These are phyloP conservation scores for Hypoxylon fragiforme DNA, from an alignment of 495 filamentous ascomycete genomes.

Conservation along the genomic window DNA sequence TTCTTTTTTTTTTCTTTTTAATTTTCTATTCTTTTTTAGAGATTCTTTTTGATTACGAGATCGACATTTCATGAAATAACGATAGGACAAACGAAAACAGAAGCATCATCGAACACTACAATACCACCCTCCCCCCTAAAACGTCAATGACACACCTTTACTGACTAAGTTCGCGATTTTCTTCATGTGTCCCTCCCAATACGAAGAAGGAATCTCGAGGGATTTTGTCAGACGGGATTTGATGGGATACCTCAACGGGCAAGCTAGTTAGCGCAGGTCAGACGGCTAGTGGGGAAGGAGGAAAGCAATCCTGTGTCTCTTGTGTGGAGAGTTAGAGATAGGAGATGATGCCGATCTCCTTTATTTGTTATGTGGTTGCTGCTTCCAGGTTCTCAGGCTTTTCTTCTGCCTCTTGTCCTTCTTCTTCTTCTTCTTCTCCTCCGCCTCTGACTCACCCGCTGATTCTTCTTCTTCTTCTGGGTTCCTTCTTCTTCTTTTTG, in stretches of 20 bases:
- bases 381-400: constrained; percentile 6
- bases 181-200: constrained; percentile 1
- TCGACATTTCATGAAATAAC: constrained; percentile 17
- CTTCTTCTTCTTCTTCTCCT: constrained; percentile 4
- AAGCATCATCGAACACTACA: constrained; percentile 29
- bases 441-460: not conserved
- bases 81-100: constrained; percentile 32
- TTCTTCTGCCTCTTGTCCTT: not conserved
- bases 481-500: not conserved
- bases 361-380: constrained; percentile 11
- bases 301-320: constrained; percentile 18
- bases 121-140: too few species aligned
- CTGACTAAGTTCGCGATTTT: too few species aligned
- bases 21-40: too few species aligned
- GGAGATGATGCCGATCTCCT: constrained; percentile 30
- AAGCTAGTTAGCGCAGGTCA: constrained; percentile 13
- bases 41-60: not conserved
- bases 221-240: constrained; percentile 17
- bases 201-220: constrained; percentile 9
- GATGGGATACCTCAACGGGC: not conserved
- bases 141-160: too few species aligned
- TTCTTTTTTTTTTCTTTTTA: too few species aligned
- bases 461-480: not conserved
- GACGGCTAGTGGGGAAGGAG: not conserved
- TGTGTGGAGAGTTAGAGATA: not conserved